phyloP scores from a whole-genome alignment of 345 rosid species.

The Brassica rapa region DNA sequence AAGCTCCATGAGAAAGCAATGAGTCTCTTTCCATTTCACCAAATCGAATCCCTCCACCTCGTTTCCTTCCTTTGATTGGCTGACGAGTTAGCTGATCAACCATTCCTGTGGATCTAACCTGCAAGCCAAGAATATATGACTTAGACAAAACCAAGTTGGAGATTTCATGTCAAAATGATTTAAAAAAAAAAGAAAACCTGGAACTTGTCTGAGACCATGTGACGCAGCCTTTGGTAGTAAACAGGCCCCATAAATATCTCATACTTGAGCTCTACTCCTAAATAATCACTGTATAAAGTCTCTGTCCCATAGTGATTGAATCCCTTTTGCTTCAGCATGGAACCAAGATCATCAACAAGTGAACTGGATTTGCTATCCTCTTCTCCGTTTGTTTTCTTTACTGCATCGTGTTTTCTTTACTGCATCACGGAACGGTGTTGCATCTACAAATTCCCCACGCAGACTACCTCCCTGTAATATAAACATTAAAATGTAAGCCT shows the following conservation, averaged over 20 bases:
- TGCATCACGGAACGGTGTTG: conserved; percentile 82
- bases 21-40: conserved; percentile 98
- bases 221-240: conserved; percentile 95
- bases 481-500: neutral
- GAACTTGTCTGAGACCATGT: conserved; percentile 98
- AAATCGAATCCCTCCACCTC: conserved; percentile 92
- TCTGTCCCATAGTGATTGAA: conserved; percentile 84
- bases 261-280: conserved; percentile 83
- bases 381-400: conserved; percentile 48
- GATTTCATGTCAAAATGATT: neutral
- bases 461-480: conserved; percentile 78
- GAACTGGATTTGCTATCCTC: conserved; percentile 50
- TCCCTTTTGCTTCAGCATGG: conserved; percentile 64
- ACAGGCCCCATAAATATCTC: conserved; percentile 97
- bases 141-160: neutral
- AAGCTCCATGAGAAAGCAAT: conserved; percentile 92
- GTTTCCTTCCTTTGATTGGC: conserved; percentile 93
- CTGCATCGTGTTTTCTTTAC: conserved; percentile 47
- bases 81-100: conserved; percentile 89
- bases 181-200: conserved; percentile 50
- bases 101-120: conserved; percentile 92
- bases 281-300: conserved; percentile 73
- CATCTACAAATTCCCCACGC: conserved; percentile 81
- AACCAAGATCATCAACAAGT: conserved; percentile 84
- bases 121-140: conserved; percentile 34